Conservation (phyloP, 1,284 basidiomycete species). For the Marasmius fiardii region DNA sequence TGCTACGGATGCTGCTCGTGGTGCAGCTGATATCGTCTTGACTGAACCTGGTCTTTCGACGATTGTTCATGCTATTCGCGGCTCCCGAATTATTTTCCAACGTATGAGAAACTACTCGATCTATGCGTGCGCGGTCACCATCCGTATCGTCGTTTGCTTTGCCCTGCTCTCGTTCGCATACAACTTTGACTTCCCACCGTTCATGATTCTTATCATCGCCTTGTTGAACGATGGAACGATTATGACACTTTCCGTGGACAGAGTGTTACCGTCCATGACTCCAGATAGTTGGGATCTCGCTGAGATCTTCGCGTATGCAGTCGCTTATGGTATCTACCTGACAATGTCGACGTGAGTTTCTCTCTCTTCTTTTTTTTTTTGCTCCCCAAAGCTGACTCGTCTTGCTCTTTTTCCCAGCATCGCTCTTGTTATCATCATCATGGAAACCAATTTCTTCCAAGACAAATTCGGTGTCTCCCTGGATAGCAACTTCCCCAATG, state of each 20-base stretch:
- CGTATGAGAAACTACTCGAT: slow-evolving; percentile 97
- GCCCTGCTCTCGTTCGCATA: slow-evolving; percentile 93
- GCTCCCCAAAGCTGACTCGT: slow-evolving; percentile 15
- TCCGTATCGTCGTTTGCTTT: slow-evolving; percentile 98
- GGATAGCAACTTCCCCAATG: slow-evolving; percentile 37
- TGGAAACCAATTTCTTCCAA: slow-evolving; percentile 90
- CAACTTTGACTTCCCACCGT: slow-evolving; percentile 98
- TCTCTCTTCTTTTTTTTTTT: slow-evolving; percentile 13
- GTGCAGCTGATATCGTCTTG: slow-evolving; percentile 93
- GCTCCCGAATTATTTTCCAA: slow-evolving; percentile 95
- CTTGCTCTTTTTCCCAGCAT: slow-evolving; percentile 43
- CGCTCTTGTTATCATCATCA: slow-evolving; percentile 79
- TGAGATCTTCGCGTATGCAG: slow-evolving; percentile 94
- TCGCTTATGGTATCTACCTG: slow-evolving; percentile 93
- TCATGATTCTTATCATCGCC: slow-evolving; percentile 99
- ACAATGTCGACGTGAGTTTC: slow-evolving; percentile 79
- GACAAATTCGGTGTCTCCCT: slow-evolving; percentile 78
- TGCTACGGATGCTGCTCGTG: slow-evolving; percentile 93
- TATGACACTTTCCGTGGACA: slow-evolving; percentile 98
- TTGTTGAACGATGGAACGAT: slow-evolving; percentile 97
- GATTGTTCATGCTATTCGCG: slow-evolving; percentile 95
- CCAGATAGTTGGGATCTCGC: slow-evolving; percentile 95
- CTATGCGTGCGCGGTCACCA: slow-evolving; percentile 90
- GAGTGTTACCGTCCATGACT: slow-evolving; percentile 88
- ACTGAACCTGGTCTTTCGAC: slow-evolving; percentile 95